These are phyloP conservation scores for Dendrobium huoshanense DNA, from an alignment of 106 monocot species.

Conservation along the genomic window DNA sequence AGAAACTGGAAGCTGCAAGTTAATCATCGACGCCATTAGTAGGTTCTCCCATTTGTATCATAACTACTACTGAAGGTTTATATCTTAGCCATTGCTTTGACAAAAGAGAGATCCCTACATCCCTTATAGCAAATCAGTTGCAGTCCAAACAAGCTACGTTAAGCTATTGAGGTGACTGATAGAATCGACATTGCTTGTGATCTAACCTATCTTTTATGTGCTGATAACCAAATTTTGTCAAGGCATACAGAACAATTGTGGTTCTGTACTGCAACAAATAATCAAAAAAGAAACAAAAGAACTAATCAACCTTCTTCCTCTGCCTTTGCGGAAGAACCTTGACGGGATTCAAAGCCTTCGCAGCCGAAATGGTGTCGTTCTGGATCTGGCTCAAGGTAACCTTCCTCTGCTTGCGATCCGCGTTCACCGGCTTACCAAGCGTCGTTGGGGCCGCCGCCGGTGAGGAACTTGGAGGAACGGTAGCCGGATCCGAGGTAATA, in stretches of 20 bases:
- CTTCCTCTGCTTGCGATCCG: conserved; percentile 71
- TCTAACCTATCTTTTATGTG: not conserved
- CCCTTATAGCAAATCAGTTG: not conserved
- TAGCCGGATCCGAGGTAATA: conserved; percentile 75
- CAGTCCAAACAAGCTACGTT: not conserved
- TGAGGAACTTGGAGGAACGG: conserved; percentile 14
- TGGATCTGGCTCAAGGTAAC: conserved; percentile 83
- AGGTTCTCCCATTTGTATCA: not conserved
- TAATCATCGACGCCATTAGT: not conserved
- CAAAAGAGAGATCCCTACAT: not conserved
- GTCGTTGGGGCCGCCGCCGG: conserved; percentile 27
- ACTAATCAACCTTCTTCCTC: conserved; percentile 54
- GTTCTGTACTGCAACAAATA: not conserved
- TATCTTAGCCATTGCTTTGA: not conserved
- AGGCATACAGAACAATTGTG: not conserved
- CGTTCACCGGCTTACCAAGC: conserved; percentile 54
- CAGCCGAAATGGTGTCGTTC: conserved; percentile 88
- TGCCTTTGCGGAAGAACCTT: conserved; percentile 45
- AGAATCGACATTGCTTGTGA: not conserved
- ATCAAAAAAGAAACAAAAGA: not conserved
- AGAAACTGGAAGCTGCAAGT: conserved; percentile 61
- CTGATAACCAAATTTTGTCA: not conserved
- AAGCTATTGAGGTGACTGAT: not conserved
- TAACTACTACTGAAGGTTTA: not conserved
- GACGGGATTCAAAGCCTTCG: conserved; percentile 90